These are phyloP conservation scores for Daphne laureola DNA, from an alignment of 441 rosid species.

Conservation along the genomic window DNA sequence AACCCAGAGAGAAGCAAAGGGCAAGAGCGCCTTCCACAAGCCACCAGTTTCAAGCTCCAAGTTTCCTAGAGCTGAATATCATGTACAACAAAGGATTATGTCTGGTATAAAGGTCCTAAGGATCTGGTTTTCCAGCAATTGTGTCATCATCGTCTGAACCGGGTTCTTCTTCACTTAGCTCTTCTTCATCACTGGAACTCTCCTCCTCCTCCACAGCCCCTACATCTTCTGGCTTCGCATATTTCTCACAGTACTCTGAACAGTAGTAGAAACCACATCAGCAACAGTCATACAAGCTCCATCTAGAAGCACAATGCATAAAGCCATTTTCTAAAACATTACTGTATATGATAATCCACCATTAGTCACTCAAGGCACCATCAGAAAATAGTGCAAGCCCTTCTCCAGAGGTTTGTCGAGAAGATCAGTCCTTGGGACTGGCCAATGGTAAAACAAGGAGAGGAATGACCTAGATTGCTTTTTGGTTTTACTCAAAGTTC, in stretches of 20 bases:
- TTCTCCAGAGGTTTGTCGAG: too few relatives aligned
- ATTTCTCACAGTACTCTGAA: constrained; percentile 77
- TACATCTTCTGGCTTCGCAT: constrained; percentile 67
- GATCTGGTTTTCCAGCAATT: constrained; percentile 73
- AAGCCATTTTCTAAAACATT: too few relatives aligned
- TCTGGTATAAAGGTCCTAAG: constrained; percentile 19
- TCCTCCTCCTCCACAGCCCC: constrained; percentile 45
- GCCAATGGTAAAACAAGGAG: too few relatives aligned
- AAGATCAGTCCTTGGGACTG: too few relatives aligned
- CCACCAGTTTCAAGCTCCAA: constrained; percentile 21
- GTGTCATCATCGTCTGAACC: constrained; percentile 68
- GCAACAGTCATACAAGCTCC: background rate
- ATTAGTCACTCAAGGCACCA: too few relatives aligned
- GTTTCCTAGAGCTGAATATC: constrained; percentile 28
- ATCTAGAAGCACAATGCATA: background rate
- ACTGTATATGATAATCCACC: too few relatives aligned
- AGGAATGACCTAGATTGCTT: too few relatives aligned
- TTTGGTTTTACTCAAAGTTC: too few relatives aligned
- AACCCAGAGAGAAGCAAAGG: constrained; percentile 25
- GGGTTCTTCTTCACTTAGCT: constrained; percentile 73
- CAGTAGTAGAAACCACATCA: background rate
- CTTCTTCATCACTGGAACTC: constrained; percentile 81
- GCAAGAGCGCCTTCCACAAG: constrained; percentile 19
- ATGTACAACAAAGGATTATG: constrained; percentile 30
- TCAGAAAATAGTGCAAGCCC: too few relatives aligned